phyloP scores from a whole-genome alignment of 2,329 filamentous ascomycete genomes.

The Fusarium sp. region DNA sequence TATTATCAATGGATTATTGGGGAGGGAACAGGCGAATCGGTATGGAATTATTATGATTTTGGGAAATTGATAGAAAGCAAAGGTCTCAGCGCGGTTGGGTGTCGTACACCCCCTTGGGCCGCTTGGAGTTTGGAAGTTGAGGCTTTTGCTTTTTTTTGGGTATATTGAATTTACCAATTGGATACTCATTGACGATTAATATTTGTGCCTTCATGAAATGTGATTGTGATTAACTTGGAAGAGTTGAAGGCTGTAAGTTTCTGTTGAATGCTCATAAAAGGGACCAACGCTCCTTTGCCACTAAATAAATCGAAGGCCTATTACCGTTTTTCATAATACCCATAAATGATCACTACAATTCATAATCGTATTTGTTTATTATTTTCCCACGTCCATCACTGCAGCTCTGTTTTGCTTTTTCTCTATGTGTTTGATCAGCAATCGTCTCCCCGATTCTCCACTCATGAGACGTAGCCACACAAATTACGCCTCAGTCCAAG shows the following conservation, averaged over 20 bases:
- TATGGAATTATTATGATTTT: constrained; percentile 6
- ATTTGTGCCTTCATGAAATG: neutral
- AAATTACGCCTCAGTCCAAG: neutral
- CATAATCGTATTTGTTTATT: no score
- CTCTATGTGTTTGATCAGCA: neutral
- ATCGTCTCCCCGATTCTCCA: constrained; percentile 24
- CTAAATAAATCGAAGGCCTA: neutral
- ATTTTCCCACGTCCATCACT: neutral
- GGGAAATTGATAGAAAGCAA: constrained; percentile 38
- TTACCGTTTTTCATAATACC: neutral
- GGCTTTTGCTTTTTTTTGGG: constrained; percentile 34
- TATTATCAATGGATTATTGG: neutral
- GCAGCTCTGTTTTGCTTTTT: neutral
- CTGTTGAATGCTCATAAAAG: neutral
- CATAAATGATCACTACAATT: neutral
- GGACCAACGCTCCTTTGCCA: neutral
- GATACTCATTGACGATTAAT: constrained; percentile 25
- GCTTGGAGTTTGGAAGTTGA: constrained; percentile 33
- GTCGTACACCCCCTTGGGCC: constrained; percentile 17
- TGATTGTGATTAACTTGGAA: neutral
- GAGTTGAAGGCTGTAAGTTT: neutral
- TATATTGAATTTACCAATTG: constrained; percentile 27
- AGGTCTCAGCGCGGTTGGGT: constrained; percentile 32
- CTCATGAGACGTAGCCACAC: constrained; percentile 4
- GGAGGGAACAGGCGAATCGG: constrained; percentile 19